phyloP scores from a whole-genome alignment of 768 basidiomycete species.

The Agaricus bisporus region DNA sequence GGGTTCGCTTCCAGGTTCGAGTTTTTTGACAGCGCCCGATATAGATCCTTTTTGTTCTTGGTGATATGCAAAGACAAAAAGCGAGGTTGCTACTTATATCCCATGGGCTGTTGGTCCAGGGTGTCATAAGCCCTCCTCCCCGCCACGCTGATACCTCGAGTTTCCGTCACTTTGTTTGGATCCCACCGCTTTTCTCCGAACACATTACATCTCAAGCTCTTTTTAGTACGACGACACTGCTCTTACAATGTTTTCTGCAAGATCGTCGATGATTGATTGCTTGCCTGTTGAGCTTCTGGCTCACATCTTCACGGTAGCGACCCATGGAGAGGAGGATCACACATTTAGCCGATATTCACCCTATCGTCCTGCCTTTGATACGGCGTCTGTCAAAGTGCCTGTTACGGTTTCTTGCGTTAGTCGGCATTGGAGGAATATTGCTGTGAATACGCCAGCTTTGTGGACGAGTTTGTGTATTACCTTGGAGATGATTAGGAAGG shows the following conservation, averaged over 20 bases:
- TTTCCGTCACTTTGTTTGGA: not conserved
- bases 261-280: slow-evolving; percentile 26
- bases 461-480: slow-evolving; percentile 54
- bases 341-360: slow-evolving; percentile 7
- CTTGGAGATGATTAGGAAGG: slow-evolving; percentile 25
- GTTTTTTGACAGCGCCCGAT: slow-evolving; percentile 16
- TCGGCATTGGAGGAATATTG: slow-evolving; percentile 47
- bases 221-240: not conserved
- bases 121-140: slow-evolving; percentile 13
- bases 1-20: too few relatives aligned
- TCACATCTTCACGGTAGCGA: slow-evolving; percentile 47
- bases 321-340: slow-evolving; percentile 21
- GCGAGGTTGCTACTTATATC: slow-evolving; percentile 25
- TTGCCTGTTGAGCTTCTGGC: slow-evolving; percentile 56
- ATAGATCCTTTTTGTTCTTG: slow-evolving; percentile 31
- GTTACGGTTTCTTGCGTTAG: slow-evolving; percentile 41
- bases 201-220: too few relatives aligned
- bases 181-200: too few relatives aligned
- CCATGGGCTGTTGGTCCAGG: slow-evolving; percentile 6
- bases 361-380: slow-evolving; percentile 25
- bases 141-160: slow-evolving; percentile 1
- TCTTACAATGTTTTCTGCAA: slow-evolving; percentile 6
- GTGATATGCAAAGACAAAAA: slow-evolving; percentile 24
- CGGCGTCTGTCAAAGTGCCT: slow-evolving; percentile 38
- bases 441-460: slow-evolving; percentile 39